A percentile compares a stretch with the other conserved stretches of the same genome.
Evolutionary conservation across 2,329 filamentous ascomycete species (phyloP).

Genomic region (Cadophora sp.): DNA sequence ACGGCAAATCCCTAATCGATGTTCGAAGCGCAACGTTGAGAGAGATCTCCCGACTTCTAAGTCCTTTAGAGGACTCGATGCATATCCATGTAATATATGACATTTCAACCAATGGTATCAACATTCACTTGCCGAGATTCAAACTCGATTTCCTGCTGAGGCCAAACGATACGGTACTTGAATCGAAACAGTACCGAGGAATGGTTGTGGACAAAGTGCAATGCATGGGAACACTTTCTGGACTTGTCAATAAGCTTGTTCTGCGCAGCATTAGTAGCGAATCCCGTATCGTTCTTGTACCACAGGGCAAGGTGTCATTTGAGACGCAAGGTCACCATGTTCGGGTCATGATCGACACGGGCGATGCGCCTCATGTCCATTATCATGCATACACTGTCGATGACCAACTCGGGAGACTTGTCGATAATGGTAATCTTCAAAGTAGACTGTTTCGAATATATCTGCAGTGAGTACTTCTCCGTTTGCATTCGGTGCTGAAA

Average conservation of each 20-base stretch:
- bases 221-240: slow-evolving; percentile 54
- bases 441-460: slow-evolving; percentile 60
- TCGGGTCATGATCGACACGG: slow-evolving; percentile 44
- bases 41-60: slow-evolving; percentile 44
- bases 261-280: slow-evolving; percentile 42
- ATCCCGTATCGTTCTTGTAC: slow-evolving; percentile 48
- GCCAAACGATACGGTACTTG: slow-evolving; percentile 37
- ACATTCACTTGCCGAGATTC: slow-evolving; percentile 54
- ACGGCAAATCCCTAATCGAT: slow-evolving; percentile 44
- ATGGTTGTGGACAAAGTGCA: slow-evolving; percentile 57
- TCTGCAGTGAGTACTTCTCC: slow-evolving; percentile 48
- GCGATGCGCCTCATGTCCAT: slow-evolving; percentile 40
- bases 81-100: slow-evolving; percentile 47
- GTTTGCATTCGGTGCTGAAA: too few species aligned
- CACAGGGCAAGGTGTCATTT: slow-evolving; percentile 48
- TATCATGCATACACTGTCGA: slow-evolving; percentile 54
- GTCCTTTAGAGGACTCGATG: slow-evolving; percentile 45
- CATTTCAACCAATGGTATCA: neutral
- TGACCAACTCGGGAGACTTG: slow-evolving; percentile 53
- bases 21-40: slow-evolving; percentile 45
- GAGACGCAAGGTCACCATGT: slow-evolving; percentile 42
- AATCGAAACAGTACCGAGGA: slow-evolving; percentile 56
- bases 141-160: slow-evolving; percentile 54
- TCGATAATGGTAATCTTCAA: slow-evolving; percentile 53
- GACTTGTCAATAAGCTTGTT: slow-evolving; percentile 57